These are phyloP conservation scores for Amanita rubescens DNA, from an alignment of 768 basidiomycete species.

Conservation along the genomic window DNA sequence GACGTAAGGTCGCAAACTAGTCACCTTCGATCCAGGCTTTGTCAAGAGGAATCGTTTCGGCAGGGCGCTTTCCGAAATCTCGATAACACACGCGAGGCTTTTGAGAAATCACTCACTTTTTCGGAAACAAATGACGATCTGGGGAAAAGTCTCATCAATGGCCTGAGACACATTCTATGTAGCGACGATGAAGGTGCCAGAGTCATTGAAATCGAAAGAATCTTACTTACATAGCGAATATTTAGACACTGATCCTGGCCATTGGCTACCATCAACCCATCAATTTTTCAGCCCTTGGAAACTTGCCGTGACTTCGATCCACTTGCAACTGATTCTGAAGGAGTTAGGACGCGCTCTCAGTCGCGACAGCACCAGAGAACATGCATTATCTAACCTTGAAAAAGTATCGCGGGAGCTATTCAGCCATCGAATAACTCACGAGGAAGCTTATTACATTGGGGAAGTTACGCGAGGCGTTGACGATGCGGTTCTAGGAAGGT, in stretches of 20 bases:
- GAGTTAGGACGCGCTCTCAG: conserved; percentile 63
- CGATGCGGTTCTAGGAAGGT: conserved; percentile 59
- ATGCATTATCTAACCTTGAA: conserved; percentile 57
- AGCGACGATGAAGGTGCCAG: conserved; percentile 54
- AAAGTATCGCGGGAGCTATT: conserved; percentile 62
- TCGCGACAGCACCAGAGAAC: conserved; percentile 45
- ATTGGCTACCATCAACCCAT: conserved; percentile 48
- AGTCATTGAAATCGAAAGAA: neutral
- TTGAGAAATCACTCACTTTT: conserved; percentile 53
- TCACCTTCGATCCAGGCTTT: conserved; percentile 50
- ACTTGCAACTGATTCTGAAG: conserved; percentile 68
- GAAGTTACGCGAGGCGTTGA: conserved; percentile 72
- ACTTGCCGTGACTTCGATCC: conserved; percentile 72
- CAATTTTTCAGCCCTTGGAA: conserved; percentile 78
- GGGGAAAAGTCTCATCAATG: conserved; percentile 57
- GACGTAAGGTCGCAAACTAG: conserved; percentile 41
- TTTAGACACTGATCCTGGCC: conserved; percentile 31
- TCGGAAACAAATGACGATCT: conserved; percentile 40
- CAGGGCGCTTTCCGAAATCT: conserved; percentile 72
- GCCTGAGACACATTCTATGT: conserved; percentile 58
- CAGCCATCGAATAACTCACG: conserved; percentile 64
- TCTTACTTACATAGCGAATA: neutral
- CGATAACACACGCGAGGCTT: conserved; percentile 59
- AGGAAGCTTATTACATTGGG: conserved; percentile 80
- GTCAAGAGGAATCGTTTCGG: conserved; percentile 60